A percentile compares a stretch with the other conserved stretches of the same genome.
phyloP scores from a whole-genome alignment of 1,284 basidiomycete genomes.

The Mrakiaceae sp. region DNA sequence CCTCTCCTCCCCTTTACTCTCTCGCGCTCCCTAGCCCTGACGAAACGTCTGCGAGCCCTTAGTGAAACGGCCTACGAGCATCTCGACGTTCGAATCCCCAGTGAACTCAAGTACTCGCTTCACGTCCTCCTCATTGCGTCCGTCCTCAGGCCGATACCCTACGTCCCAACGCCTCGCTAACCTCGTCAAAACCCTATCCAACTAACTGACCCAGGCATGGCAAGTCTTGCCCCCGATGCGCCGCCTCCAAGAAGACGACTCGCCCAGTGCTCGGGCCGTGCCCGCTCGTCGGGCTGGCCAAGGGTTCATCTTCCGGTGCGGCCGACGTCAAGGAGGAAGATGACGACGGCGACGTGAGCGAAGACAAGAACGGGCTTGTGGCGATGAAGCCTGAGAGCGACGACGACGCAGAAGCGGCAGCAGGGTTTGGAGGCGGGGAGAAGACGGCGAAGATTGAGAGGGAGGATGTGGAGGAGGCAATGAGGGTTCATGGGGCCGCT shows the following conservation, averaged over 20 bases:
- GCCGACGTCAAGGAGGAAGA: background rate
- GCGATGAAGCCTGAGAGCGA: conserved; percentile 5
- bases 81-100: conserved; percentile 51
- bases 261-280: conserved; percentile 11
- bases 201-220: conserved; percentile 1
- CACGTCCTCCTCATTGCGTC: conserved; percentile 61
- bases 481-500: background rate
- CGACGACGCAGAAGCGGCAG: background rate
- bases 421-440: background rate
- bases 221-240: conserved; percentile 22
- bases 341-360: background rate
- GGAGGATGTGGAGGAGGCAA: conserved; percentile 9
- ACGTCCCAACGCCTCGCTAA: background rate
- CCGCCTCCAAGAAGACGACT: conserved; percentile 22
- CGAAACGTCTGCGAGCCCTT: background rate
- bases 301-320: background rate
- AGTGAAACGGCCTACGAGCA: conserved; percentile 55
- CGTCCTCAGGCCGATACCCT: conserved; percentile 24
- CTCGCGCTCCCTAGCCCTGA: background rate
- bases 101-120: conserved; percentile 54
- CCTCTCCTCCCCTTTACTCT: background rate
- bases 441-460: conserved; percentile 7
- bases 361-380: background rate
- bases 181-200: background rate
- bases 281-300: conserved; percentile 9